phyloP scores from a whole-genome alignment of 192 early-diverging fungal genomes.

The Podila epicladia region DNA sequence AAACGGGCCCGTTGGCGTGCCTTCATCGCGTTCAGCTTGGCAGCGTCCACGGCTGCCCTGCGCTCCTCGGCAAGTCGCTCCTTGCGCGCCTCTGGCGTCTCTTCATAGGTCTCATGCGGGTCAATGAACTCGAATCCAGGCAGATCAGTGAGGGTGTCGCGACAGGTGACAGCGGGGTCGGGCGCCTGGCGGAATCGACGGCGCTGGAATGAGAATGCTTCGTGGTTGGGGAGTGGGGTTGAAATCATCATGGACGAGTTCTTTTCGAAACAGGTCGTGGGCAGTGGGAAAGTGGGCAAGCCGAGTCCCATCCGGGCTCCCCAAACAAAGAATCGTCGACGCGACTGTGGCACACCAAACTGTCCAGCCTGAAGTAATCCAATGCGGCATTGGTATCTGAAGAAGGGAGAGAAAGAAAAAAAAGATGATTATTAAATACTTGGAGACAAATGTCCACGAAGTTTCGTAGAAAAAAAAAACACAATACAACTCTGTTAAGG shows the following conservation, averaged over 20 bases:
- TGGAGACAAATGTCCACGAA: too few relatives aligned
- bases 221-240: constrained; percentile 47
- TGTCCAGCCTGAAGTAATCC: constrained; percentile 72
- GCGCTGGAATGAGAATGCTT: constrained; percentile 52
- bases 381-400: constrained; percentile 68
- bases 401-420: not conserved
- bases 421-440: too few relatives aligned
- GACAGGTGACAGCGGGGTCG: constrained; percentile 63
- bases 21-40: too few relatives aligned
- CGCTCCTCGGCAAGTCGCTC: too few relatives aligned
- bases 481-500: too few relatives aligned
- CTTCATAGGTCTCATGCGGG: constrained; percentile 57
- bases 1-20: too few relatives aligned
- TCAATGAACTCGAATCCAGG: constrained; percentile 74
- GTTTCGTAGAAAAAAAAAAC: too few relatives aligned
- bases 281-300: constrained; percentile 68
- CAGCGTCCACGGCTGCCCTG: too few relatives aligned
- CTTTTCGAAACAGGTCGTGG: constrained; percentile 61
- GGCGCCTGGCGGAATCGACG: constrained; percentile 62
- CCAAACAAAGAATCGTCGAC: constrained; percentile 74
- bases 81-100: constrained; percentile 27
- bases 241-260: constrained; percentile 51
- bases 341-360: constrained; percentile 70
- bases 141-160: constrained; percentile 74
- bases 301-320: constrained; percentile 61